phyloP scores from a whole-genome alignment of 768 basidiomycete species.

The Lactarius vividus region DNA sequence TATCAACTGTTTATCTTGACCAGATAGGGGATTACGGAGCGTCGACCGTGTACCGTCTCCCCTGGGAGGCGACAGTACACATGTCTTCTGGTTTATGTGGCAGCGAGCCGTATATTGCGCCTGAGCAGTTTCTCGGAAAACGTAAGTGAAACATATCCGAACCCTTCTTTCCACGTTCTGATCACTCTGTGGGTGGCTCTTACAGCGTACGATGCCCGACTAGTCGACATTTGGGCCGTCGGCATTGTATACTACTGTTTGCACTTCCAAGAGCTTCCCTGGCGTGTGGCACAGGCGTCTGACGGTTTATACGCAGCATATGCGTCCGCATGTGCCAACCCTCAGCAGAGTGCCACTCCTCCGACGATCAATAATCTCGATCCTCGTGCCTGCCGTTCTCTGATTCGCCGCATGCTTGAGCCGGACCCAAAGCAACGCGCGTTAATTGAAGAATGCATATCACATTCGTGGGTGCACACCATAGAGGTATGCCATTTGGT shows the following conservation, averaged over 20 bases:
- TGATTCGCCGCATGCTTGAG: constrained; percentile 93
- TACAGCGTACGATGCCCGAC: constrained; percentile 91
- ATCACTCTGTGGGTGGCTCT: constrained; percentile 26
- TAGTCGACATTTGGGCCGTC: constrained; percentile 97
- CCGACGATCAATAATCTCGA: constrained; percentile 86
- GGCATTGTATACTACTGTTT: constrained; percentile 98
- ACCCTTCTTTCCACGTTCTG: constrained; percentile 40
- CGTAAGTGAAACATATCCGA: constrained; percentile 60
- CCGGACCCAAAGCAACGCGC: constrained; percentile 80
- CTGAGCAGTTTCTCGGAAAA: constrained; percentile 95
- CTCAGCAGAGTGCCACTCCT: constrained; percentile 44
- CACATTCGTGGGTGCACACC: constrained; percentile 71
- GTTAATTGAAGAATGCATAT: constrained; percentile 77
- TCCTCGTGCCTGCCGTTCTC: constrained; percentile 76
- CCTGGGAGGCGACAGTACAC: constrained; percentile 97
- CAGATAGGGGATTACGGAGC: constrained; percentile 99
- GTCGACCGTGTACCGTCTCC: constrained; percentile 97
- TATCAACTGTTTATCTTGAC: constrained; percentile 23
- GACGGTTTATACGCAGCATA: constrained; percentile 85
- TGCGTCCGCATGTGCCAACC: constrained; percentile 49
- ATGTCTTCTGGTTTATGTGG: constrained; percentile 97
- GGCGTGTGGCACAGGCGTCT: constrained; percentile 86
- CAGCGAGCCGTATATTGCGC: constrained; percentile 98
- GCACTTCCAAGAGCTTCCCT: constrained; percentile 96
- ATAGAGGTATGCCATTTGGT: constrained; percentile 82